Conservation (phyloP, 2,329 filamentous ascomycete species). For the Monosporascus sp. region DNA sequence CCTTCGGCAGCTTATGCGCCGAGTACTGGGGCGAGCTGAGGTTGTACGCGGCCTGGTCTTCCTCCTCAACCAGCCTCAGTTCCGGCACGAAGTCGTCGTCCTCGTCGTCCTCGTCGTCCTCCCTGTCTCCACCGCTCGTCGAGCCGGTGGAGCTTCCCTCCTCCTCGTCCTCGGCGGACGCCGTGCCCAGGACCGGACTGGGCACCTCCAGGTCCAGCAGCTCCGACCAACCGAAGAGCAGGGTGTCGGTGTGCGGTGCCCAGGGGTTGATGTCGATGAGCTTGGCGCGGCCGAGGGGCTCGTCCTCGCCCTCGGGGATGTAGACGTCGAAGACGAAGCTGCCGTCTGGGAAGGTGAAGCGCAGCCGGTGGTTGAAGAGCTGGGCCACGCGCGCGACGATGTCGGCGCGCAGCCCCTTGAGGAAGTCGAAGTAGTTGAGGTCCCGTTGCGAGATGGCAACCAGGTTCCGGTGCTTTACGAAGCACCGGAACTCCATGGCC, state of each 20-base stretch:
- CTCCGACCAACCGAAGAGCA: constrained; percentile 88
- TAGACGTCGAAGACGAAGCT: constrained; percentile 92
- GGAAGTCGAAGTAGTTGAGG: constrained; percentile 83
- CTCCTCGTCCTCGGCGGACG: constrained; percentile 32
- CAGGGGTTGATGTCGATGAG: constrained; percentile 95
- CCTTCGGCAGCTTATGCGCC: constrained; percentile 89
- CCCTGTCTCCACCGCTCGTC: constrained; percentile 33
- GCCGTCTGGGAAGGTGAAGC: constrained; percentile 74
- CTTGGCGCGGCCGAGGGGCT: constrained; percentile 67
- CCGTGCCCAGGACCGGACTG: constrained; percentile 48
- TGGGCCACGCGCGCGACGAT: constrained; percentile 64
- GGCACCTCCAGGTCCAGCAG: constrained; percentile 67
- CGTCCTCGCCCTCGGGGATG: constrained; percentile 60
- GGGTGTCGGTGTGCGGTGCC: constrained; percentile 80
- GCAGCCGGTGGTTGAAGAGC: constrained; percentile 72
- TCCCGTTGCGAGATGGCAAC: constrained; percentile 86
- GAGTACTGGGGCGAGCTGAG: constrained; percentile 86
- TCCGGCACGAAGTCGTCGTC: constrained; percentile 64
- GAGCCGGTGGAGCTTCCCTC: constrained; percentile 28
- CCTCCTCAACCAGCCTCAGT: constrained; percentile 73
- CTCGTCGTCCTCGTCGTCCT: constrained; percentile 38
- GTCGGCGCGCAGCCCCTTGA: constrained; percentile 57
- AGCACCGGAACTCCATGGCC: constrained; percentile 90
- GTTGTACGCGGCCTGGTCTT: constrained; percentile 84
- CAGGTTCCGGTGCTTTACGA: constrained; percentile 76